A percentile compares a stretch with the other conserved stretches of the same genome.
phyloP scores from a whole-genome alignment of 129 eudicot genomes.

The Artemisia annua region DNA sequence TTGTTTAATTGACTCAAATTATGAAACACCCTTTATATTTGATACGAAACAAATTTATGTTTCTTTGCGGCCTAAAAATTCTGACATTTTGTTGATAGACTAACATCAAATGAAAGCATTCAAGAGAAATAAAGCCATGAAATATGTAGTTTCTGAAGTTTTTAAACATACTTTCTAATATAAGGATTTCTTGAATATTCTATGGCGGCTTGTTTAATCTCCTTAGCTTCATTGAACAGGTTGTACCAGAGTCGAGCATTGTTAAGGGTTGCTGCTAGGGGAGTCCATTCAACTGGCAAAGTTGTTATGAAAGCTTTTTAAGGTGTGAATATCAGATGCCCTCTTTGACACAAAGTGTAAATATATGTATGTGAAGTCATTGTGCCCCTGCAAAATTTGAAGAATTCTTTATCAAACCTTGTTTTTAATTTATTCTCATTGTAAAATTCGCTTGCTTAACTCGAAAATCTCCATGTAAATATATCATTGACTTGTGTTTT shows the following conservation, averaged over 20 bases:
- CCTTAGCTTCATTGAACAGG: conserved; percentile 41
- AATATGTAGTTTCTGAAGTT: not conserved
- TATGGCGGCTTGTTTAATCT: conserved; percentile 16
- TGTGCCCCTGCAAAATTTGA: conserved; percentile 7
- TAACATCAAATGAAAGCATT: not conserved
- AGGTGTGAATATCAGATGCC: conserved; percentile 31
- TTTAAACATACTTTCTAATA: not conserved
- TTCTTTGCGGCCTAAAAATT: not conserved
- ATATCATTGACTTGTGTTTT: conserved; percentile 20
- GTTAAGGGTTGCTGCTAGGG: conserved; percentile 64
- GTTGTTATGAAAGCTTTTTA: conserved; percentile 58
- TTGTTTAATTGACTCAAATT: too few relatives aligned
- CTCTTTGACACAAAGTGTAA: conserved; percentile 27
- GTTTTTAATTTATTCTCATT: conserved; percentile 9
- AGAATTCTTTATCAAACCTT: conserved; percentile 17
- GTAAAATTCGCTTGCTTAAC: conserved; percentile 26
- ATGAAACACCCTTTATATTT: not conserved
- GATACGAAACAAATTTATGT: not conserved
- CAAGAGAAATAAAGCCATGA: not conserved
- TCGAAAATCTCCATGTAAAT: conserved; percentile 27
- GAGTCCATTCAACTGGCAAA: conserved; percentile 75
- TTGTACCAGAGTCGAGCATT: conserved; percentile 78
- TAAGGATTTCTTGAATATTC: not conserved
- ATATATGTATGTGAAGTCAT: conserved; percentile 12
- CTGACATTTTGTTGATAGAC: not conserved